Conservation (phyloP, 192 early-diverging fungal species). For the Diversispora epigaea region DNA sequence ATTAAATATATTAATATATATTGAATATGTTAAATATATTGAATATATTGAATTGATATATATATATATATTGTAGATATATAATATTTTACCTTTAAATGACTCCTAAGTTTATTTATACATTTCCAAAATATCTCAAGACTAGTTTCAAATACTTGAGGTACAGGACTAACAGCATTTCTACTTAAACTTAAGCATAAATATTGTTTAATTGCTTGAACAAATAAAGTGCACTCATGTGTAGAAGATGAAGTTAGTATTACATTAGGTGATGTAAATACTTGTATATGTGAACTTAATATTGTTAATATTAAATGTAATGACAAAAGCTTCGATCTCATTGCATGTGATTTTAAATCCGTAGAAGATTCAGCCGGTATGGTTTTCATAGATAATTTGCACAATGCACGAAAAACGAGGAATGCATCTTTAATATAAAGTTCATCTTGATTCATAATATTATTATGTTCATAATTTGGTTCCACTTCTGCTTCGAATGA, state of each 20-base stretch:
- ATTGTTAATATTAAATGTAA: conserved; percentile 77
- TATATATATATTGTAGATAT: too few relatives aligned
- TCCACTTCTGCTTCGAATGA: neutral
- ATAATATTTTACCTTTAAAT: conserved; percentile 59
- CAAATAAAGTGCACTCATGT: conserved; percentile 61
- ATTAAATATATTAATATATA: too few relatives aligned
- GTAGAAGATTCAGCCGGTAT: conserved; percentile 63
- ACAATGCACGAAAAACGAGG: conserved; percentile 81
- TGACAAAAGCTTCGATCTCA: conserved; percentile 83
- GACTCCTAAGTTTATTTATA: conserved; percentile 62
- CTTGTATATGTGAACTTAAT: conserved; percentile 69
- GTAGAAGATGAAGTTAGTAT: conserved; percentile 33
- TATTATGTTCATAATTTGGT: neutral
- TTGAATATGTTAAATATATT: too few relatives aligned
- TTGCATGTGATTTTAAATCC: conserved; percentile 76
- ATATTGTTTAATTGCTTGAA: conserved; percentile 85
- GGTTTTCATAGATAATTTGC: conserved; percentile 85
- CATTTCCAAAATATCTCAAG: conserved; percentile 83
- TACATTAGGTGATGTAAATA: conserved; percentile 68
- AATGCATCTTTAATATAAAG: conserved; percentile 69
- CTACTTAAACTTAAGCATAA: conserved; percentile 78
- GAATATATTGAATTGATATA: too few relatives aligned
- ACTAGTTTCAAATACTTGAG: conserved; percentile 78
- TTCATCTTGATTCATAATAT: conserved; percentile 36
- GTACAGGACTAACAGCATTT: conserved; percentile 75